Conservation (phyloP, 2,329 filamentous ascomycete genomes). For the Alternaria brassicae region DNA sequence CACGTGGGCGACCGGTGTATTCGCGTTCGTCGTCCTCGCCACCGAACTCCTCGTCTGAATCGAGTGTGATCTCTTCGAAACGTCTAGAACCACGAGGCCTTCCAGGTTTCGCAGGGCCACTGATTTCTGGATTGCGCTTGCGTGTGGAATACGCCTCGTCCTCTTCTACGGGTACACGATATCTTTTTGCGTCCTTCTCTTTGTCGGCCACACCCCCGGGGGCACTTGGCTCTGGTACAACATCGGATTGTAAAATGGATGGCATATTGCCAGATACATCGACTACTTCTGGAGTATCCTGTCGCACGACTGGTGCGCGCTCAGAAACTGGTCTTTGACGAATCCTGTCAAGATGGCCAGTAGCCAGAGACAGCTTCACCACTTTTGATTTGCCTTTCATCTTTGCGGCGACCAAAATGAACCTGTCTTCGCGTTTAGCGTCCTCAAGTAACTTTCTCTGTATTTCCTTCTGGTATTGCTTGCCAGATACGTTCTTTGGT, state of each 20-base stretch:
- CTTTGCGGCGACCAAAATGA: constrained; percentile 55
- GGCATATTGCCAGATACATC: constrained; percentile 29
- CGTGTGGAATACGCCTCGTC: constrained; percentile 52
- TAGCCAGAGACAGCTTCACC: constrained; percentile 51
- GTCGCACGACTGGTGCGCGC: constrained; percentile 27
- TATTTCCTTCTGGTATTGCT: constrained; percentile 58
- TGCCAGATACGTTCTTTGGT: constrained; percentile 54
- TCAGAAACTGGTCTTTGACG: constrained; percentile 40
- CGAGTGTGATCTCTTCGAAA: constrained; percentile 57
- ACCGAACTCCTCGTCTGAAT: constrained; percentile 53
- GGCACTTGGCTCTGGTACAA: constrained; percentile 29
- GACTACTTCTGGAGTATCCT: constrained; percentile 30
- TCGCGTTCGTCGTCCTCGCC: constrained; percentile 28
- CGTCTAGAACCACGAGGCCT: constrained; percentile 31
- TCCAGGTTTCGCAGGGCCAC: constrained; percentile 34
- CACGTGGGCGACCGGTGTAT: constrained; percentile 25
- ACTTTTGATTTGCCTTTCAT: constrained; percentile 56
- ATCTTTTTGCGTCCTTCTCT: constrained; percentile 44
- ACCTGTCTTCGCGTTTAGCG: constrained; percentile 54
- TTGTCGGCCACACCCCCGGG: constrained; percentile 28
- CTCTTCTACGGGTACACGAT: constrained; percentile 49
- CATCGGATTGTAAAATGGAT: constrained; percentile 50
- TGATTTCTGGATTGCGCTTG: constrained; percentile 33
- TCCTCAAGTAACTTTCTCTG: constrained; percentile 54
- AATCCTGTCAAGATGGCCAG: constrained; percentile 48